Base-by-base conservation (phyloP, 176 grass and related monocot genomes). In the Oryza coarctata region DNA sequence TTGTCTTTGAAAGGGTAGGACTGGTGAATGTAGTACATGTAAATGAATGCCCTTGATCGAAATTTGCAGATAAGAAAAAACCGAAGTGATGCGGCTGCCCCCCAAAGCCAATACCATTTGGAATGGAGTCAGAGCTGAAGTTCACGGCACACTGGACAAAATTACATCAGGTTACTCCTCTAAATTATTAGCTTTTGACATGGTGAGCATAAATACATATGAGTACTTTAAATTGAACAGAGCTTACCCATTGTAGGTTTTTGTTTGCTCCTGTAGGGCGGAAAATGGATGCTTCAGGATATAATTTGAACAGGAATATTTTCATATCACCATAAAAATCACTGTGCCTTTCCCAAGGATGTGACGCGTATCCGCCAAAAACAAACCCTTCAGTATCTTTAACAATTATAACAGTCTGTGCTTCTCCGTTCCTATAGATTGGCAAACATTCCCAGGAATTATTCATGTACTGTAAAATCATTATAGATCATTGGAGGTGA, bases 321-420 rank as follows among this genome's bases (percentile, higher is more conserved):
- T 93, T 98, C 96, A 98, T 92, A 79, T 93, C 93, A 73, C 93
- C 96, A 75, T 95, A 98, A 73, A 95, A 98, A 90, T 98, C 93
- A 82, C 88, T 93, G 74, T 91, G 88, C 41, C 81, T 90, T 85
- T 93, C 90, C 96, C 96, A 98, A 57, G 85, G 90, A 63, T 93
- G 96, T 80, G 96, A 95, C 72, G 93, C 93, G 68, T 90, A 98
- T 84, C 90, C 96, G 29, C 93, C 95, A 72, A 84, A 95, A 71
- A 98, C 58, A 44, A 75, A 95, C 62, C 93, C 90, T 84, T 98
- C 96, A 13, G 73, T 80, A 80, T 98, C 96, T 90, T 91, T 98
- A 63, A 98, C 78, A 58, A 98, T 64, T n/a, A 98, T 65, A 68
- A 98, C 65, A 57, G 93, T 98, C 60, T 91, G 90, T 57, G 82